Conservation (phyloP, 1,284 basidiomycete genomes). For the Marasmius fiardii region DNA sequence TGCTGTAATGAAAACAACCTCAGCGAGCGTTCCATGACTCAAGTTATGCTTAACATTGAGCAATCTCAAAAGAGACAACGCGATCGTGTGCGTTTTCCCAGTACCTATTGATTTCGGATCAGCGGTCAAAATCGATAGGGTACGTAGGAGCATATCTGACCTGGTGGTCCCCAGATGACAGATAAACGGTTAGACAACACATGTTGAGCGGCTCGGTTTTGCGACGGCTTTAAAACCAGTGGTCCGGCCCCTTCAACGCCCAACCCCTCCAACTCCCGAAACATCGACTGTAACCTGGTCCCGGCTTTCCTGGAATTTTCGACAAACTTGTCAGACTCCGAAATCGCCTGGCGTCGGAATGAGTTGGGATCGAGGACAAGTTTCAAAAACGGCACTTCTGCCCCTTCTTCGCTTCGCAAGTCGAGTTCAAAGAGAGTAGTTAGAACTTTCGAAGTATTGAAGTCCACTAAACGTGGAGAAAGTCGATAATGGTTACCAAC, state of each 20-base stretch:
- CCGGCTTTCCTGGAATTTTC: constrained; percentile 26
- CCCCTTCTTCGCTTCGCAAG: constrained; percentile 24
- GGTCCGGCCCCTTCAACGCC: constrained; percentile 29
- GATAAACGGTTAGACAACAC: constrained; percentile 40
- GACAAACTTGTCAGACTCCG: constrained; percentile 19
- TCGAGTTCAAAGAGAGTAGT: constrained; percentile 43
- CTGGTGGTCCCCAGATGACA: constrained; percentile 48
- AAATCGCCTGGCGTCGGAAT: constrained; percentile 25
- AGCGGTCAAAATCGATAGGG: neutral
- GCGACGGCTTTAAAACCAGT: constrained; percentile 40
- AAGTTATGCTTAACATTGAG: constrained; percentile 34
- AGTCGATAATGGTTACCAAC: constrained; percentile 35
- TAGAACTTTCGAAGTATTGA: constrained; percentile 44
- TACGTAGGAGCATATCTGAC: constrained; percentile 20
- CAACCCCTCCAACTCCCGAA: constrained; percentile 32
- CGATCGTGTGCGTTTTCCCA: constrained; percentile 49
- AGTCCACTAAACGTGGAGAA: constrained; percentile 47
- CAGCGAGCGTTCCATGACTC: constrained; percentile 23
- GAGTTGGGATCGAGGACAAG: constrained; percentile 37
- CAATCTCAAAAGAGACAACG: constrained; percentile 40
- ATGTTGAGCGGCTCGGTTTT: constrained; percentile 38
- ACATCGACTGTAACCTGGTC: constrained; percentile 32
- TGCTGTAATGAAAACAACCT: constrained; percentile 43
- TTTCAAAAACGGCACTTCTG: constrained; percentile 36
- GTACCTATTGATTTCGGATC: constrained; percentile 30